phyloP scores from a whole-genome alignment of 2,329 filamentous ascomycete species.

The Diplodia scrobiculata region DNA sequence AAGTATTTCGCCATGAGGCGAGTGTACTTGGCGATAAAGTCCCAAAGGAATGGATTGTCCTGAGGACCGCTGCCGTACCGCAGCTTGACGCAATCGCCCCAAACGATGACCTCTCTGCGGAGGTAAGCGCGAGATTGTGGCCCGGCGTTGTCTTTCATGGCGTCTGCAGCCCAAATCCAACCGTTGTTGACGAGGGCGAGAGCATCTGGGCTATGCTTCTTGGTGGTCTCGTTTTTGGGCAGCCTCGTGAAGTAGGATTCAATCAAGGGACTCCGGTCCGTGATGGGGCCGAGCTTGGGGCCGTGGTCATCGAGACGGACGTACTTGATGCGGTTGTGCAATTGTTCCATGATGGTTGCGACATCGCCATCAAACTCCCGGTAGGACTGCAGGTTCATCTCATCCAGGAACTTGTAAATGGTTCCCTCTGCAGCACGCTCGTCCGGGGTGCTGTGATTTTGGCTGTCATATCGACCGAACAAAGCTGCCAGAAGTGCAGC shows the following conservation, averaged over 20 bases:
- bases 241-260: slow-evolving; percentile 95
- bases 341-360: slow-evolving; percentile 80
- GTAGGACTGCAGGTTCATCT: slow-evolving; percentile 85
- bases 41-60: slow-evolving; percentile 92
- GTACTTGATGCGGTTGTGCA: slow-evolving; percentile 95
- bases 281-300: slow-evolving; percentile 80
- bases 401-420: slow-evolving; percentile 68
- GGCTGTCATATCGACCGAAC: slow-evolving; percentile 67
- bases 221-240: slow-evolving; percentile 74
- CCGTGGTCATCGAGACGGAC: slow-evolving; percentile 89
- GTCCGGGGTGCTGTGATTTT: slow-evolving; percentile 54
- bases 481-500: slow-evolving; percentile 69
- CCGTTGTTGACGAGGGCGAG: slow-evolving; percentile 91
- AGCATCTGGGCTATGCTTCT: slow-evolving; percentile 72
- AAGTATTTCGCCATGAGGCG: slow-evolving; percentile 93
- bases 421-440: slow-evolving; percentile 57
- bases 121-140: slow-evolving; percentile 89
- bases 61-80: slow-evolving; percentile 78
- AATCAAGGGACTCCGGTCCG: slow-evolving; percentile 74
- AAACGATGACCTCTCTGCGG: slow-evolving; percentile 93
- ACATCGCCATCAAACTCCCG: slow-evolving; percentile 86
- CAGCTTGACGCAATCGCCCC: slow-evolving; percentile 97
- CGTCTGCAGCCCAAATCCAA: slow-evolving; percentile 98
- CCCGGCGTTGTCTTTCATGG: slow-evolving; percentile 89
- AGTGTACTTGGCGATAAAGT: slow-evolving; percentile 93